phyloP scores from a whole-genome alignment of 805 yeast genomes.

The Barnettozyma californica region DNA sequence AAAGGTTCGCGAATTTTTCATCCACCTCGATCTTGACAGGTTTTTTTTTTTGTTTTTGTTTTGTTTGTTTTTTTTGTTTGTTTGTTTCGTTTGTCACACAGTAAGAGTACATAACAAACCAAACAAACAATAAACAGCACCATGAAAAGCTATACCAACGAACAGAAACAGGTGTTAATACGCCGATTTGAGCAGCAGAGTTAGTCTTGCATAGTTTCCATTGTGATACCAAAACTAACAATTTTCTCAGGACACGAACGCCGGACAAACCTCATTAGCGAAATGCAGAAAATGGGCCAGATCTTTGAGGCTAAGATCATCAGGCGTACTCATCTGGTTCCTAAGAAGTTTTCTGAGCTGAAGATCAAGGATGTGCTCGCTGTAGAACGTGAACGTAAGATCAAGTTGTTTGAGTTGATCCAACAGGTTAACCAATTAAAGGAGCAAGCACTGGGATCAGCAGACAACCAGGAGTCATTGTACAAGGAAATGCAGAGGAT shows the following conservation, averaged over 20 bases:
- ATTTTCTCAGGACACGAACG: slow-evolving; percentile 18
- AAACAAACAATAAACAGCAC: background rate
- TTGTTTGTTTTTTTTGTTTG: background rate
- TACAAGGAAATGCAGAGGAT: slow-evolving; percentile 7
- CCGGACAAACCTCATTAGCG: slow-evolving; percentile 12
- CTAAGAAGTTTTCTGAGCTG: slow-evolving; percentile 21
- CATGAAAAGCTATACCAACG: background rate
- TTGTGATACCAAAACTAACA: slow-evolving; percentile 1
- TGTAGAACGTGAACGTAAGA: slow-evolving; percentile 25
- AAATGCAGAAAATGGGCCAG: slow-evolving; percentile 12
- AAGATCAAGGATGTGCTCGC: slow-evolving; percentile 21
- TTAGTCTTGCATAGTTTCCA: slow-evolving; percentile 9
- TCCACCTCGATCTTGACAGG: background rate
- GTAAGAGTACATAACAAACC: too few species aligned
- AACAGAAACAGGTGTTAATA: slow-evolving; percentile 12
- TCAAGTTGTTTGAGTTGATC: slow-evolving; percentile 22
- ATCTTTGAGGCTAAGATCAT: slow-evolving; percentile 21
- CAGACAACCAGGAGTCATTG: slow-evolving; percentile 3
- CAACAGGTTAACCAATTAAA: slow-evolving; percentile 14
- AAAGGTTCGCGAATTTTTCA: background rate
- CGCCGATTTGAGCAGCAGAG: slow-evolving; percentile 22
- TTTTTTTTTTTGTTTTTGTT: background rate
- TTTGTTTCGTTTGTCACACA: background rate
- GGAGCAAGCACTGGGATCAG: slow-evolving; percentile 6
- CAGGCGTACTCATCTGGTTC: slow-evolving; percentile 19